Conservation (phyloP, 768 basidiomycete species). For the Lactarius pseudohatsudake region DNA sequence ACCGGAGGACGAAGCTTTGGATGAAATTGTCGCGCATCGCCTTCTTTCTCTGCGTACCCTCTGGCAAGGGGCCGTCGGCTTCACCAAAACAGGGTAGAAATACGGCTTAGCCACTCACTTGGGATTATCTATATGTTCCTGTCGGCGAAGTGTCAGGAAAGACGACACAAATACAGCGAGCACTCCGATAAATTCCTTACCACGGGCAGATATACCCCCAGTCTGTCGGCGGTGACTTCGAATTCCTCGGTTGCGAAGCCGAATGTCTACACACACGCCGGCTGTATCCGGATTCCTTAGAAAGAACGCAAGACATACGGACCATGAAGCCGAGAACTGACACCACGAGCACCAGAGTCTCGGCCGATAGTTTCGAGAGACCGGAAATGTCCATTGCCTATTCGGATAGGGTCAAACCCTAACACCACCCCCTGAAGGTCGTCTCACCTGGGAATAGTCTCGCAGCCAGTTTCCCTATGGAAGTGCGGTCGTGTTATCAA, state of each 20-base stretch:
- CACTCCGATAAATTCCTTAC: slow-evolving; percentile 36
- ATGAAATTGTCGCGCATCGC: slow-evolving; percentile 71
- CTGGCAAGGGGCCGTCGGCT: slow-evolving; percentile 34
- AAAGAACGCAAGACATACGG: background rate
- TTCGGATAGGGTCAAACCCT: slow-evolving; percentile 8
- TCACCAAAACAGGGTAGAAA: background rate
- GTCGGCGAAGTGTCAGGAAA: slow-evolving; percentile 6
- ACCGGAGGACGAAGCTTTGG: slow-evolving; percentile 75
- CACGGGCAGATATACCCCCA: slow-evolving; percentile 75
- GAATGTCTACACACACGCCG: slow-evolving; percentile 49
- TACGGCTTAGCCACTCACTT: slow-evolving; percentile 41
- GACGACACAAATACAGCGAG: slow-evolving; percentile 5
- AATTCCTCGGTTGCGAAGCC: slow-evolving; percentile 67
- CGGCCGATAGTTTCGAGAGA: slow-evolving; percentile 60
- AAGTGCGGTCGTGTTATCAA: slow-evolving; percentile 7
- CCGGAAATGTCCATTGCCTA: slow-evolving; percentile 74
- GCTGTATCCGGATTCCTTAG: too few relatives aligned
- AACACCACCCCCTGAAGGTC: slow-evolving; percentile 1
- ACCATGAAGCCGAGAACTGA: slow-evolving; percentile 61
- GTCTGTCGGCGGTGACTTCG: slow-evolving; percentile 67
- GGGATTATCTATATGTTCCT: slow-evolving; percentile 81
- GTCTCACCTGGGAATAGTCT: slow-evolving; percentile 60
- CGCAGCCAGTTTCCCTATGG: slow-evolving; percentile 65
- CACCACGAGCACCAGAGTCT: slow-evolving; percentile 61
- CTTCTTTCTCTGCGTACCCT: slow-evolving; percentile 66